Evolutionary conservation across 208 protist genomes (phyloP), one percentile per base, ranked within the genome.

Genomic region (Naegleria gruberi): DNA sequence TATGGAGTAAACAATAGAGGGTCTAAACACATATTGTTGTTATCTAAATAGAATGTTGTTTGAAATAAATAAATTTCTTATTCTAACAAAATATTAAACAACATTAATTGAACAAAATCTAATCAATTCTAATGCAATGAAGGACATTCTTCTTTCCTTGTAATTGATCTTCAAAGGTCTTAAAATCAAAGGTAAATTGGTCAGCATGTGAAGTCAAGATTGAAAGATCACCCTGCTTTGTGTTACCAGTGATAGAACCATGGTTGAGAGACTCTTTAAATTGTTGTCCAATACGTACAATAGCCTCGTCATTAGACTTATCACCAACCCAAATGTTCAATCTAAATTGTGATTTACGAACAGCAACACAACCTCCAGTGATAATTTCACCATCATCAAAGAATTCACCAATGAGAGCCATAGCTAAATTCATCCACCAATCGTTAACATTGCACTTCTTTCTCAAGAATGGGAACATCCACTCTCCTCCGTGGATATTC

Each of bases 401-500:
- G 65, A 77, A 77, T 77, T 77, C 65, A 37, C 65, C 65, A 77
- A 77, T 77, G 1, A 77, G 65, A 77, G 65, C 65, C 65, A 77
- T 77, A 77, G 65, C 65, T 37, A 77, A 37, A 37, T 77, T 77
- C 30, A 77, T 30, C 65, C 65, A 77, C 65, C 65, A 77, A 37
- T 77, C 65, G 34, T 77, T 77, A n/a, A 77, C 65, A 77, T 77
- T 30, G n/a, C 65, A 77, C 8, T 37, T 77, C 65, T 77, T 77
- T n/a, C 65, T 77, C 2, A 37, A 26, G 65, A 77, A 77, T 0
- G 65, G 65, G n/a, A 77, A 77, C 65, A 77, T 77, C 65, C 65
- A 77, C 34, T 77, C 65, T 8, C 96, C 96, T 55, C 96, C 96
- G 89, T 95, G 91, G 26, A 92, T 92, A 93, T 99, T 99, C 23